Evolutionary conservation across 2,329 filamentous ascomycete species (phyloP).

Genomic region (Onygenales sp.): DNA sequence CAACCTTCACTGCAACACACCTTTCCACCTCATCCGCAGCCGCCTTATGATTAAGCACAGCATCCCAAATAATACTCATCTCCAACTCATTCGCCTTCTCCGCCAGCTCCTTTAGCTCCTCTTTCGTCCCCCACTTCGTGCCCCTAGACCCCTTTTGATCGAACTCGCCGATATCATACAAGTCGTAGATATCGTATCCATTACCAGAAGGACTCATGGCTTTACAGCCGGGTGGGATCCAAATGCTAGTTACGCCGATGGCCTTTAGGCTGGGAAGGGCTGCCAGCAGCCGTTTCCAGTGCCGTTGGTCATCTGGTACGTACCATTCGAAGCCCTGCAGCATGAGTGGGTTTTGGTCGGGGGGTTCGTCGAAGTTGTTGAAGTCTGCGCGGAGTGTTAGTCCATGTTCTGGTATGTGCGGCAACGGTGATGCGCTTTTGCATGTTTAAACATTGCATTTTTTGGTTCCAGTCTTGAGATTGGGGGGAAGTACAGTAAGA

Average conservation of each 20-base stretch:
- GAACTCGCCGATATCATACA: slow-evolving; percentile 64
- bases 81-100: slow-evolving; percentile 42
- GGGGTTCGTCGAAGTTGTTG: not conserved
- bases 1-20: slow-evolving; percentile 54
- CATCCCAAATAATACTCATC: slow-evolving; percentile 57
- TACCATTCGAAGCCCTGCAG: slow-evolving; percentile 69
- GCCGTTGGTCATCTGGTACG: slow-evolving; percentile 49
- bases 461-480: no score
- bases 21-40: slow-evolving; percentile 57
- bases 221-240: slow-evolving; percentile 65
- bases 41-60: slow-evolving; percentile 64
- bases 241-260: slow-evolving; percentile 53
- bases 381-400: not conserved
- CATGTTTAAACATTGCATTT: no score
- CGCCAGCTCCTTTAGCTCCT: slow-evolving; percentile 48
- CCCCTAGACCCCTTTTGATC: slow-evolving; percentile 54
- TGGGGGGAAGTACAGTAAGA: no score
- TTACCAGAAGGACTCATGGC: slow-evolving; percentile 52
- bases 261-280: slow-evolving; percentile 46
- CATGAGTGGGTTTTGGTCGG: slow-evolving; percentile 43
- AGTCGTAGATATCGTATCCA: slow-evolving; percentile 61
- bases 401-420: no score
- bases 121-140: slow-evolving; percentile 62
- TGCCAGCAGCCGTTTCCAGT: slow-evolving; percentile 51
- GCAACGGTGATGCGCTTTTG: no score